Base-by-base conservation (phyloP, 2,329 filamentous ascomycete species). In the Fusarium nygamai region DNA sequence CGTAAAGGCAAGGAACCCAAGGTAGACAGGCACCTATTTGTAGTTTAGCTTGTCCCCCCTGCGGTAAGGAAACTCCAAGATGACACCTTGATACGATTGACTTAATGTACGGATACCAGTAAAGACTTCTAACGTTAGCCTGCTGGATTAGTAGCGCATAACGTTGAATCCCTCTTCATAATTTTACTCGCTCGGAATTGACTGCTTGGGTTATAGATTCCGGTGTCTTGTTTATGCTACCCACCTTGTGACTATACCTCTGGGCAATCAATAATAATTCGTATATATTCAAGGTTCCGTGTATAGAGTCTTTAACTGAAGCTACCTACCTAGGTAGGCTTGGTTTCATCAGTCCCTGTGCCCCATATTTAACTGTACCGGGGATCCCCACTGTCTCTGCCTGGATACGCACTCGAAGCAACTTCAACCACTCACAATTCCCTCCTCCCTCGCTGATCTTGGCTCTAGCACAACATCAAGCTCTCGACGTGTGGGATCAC, bases 1-100 rank as follows among this genome's bases (percentile, higher is more conserved):
- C 48, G 8, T 34, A 22, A 10, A 48, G n/a, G 20, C 51, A 57
- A 59, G 36, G 29, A 56, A 57, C 29, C 48, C 33, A 22, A 29
- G 24, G n/a, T 38, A 24, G 61, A n/a, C 46, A 51, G 61, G 20
- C 50, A 51, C 54, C 62, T 39, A 58, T n/a, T 63, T 67, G 64
- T 59, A 63, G 71, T 67, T 43, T 46, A 31, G 24, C 27, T 59
- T 22, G 10, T 53, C 12, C 33, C 61, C 71, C 72, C 53, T 69
- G 63, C 57, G 39, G 38, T 39, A 61, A 74, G 67, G 61, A 46
- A 70, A 70, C 65, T 58, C 64, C 34, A 61, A 74, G 43, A 74
- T 74, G 68, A 69, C 71, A 74, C 72, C 72, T 65, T 72, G 67
- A 72, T 69, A 41, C 63, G 51, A 65, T 72, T 47, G 38, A 56